Evolutionary conservation across 306 rosid species (phyloP).

Genomic region (Castanea crenata): DNA sequence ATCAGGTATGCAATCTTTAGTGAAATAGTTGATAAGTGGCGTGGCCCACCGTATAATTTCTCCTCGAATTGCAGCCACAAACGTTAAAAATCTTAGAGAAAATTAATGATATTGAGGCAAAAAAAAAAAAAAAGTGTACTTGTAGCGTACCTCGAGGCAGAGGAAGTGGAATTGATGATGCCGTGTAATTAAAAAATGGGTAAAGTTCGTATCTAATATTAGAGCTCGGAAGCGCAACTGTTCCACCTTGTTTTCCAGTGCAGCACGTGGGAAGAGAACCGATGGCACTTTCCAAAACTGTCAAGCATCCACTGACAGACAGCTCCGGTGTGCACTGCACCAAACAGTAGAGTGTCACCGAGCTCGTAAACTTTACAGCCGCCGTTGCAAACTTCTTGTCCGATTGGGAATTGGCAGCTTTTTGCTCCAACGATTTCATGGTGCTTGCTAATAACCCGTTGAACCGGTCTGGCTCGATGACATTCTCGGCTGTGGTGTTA

Average conservation of each 20-base stretch:
- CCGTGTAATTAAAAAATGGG: constrained; percentile 28
- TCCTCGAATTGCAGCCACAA: too few relatives aligned
- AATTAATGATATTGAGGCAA: neutral
- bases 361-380: constrained; percentile 26
- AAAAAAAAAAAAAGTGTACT: too few relatives aligned
- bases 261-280: constrained; percentile 43
- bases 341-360: constrained; percentile 25
- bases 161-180: neutral
- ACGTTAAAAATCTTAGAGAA: too few relatives aligned
- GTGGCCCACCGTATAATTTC: too few relatives aligned
- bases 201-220: constrained; percentile 33
- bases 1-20: too few relatives aligned
- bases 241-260: constrained; percentile 29
- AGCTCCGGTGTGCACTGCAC: constrained; percentile 38
- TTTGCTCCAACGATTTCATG: constrained; percentile 1
- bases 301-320: constrained; percentile 15
- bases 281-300: constrained; percentile 40
- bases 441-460: constrained; percentile 27
- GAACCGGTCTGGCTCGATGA: constrained; percentile 13
- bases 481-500: neutral
- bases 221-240: constrained; percentile 29
- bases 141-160: constrained; percentile 19
- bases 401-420: constrained; percentile 24
- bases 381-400: constrained; percentile 33
- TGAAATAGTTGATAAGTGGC: too few relatives aligned